Percentiles rank a stretch among this genome's conserved stretches.
Evolutionary conservation across 768 basidiomycete species (phyloP).

Genomic region (Leccinum pellstonianum): DNA sequence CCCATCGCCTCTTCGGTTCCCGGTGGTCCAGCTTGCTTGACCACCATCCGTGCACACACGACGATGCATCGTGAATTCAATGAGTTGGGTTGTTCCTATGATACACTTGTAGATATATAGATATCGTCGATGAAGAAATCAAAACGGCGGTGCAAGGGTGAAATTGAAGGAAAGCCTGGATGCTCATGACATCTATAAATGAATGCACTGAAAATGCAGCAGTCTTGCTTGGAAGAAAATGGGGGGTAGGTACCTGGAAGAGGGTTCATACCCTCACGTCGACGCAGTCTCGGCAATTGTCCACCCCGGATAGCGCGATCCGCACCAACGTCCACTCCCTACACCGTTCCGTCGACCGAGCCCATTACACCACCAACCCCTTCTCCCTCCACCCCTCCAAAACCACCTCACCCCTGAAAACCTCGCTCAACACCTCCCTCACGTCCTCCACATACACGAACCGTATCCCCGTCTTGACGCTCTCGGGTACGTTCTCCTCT

Average conservation of each 20-base stretch:
- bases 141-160: not conserved
- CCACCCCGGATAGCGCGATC: not conserved
- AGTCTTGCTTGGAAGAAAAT: not conserved
- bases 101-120: not conserved
- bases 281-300: not conserved
- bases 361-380: slow-evolving; percentile 35
- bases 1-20: too few relatives aligned
- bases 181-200: not conserved
- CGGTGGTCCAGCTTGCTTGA: too few relatives aligned
- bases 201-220: not conserved
- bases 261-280: not conserved
- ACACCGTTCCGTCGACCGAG: not conserved
- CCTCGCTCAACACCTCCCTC: slow-evolving; percentile 83
- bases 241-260: not conserved
- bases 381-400: slow-evolving; percentile 67
- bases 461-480: slow-evolving; percentile 91
- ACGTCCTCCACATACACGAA: slow-evolving; percentile 97
- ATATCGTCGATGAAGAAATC: not conserved
- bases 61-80: not conserved
- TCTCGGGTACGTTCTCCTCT: slow-evolving; percentile 94
- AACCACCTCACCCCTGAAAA: slow-evolving; percentile 65
- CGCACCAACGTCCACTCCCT: not conserved
- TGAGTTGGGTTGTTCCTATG: not conserved
- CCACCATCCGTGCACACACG: too few relatives aligned
- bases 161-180: not conserved